Base-by-base conservation (phyloP, 2,329 filamentous ascomycete genomes). In the Pleomassaria siparia region DNA sequence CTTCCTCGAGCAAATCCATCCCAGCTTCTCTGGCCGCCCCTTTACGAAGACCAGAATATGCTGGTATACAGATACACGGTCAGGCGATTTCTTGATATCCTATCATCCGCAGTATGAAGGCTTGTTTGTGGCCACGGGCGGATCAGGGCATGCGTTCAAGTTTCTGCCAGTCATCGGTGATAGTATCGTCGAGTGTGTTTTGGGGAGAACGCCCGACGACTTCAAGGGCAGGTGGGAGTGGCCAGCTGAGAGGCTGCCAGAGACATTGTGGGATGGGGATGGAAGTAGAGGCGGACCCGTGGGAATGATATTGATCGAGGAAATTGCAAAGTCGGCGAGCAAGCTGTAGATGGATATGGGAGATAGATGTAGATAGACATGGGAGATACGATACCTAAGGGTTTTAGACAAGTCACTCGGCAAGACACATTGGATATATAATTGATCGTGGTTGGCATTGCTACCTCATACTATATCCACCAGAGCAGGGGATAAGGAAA, bases 211-310 rank as follows among this genome's bases (percentile, higher is more conserved):
- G 43, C 67, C 67, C 0, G 64, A 65, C 3, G 78, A 80, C 43
- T 80, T 90, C 57, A 72, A 72, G 29, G 76, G 77, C 24, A 88
- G 86, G 77, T 90, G 84, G 76, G 74, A 75, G 44, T 79, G 80
- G 58, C 74, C 75, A 8, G 51, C 58, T 52, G 65, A 73, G 53
- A 73, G 69, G 35, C 46, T 74, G 55, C 43, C 68, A 2, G 58
- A 73, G 54, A 65, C 63, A 16, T 18, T 48, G 50, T 72, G 70
- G 69, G 55, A 48, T 12, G 68, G 67, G 5, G 71, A 73, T 57
- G 71, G 70, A 47, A 69, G 64, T 43, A 49, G 71, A 4, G 69
- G 67, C 28, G 72, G 72, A 7, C 54, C 71, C 36, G 51, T 61
- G 43, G 70, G 69, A 1, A 55, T 72, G 67, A 56, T 71, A 15